Evolutionary conservation across 2,329 filamentous ascomycete species (phyloP), one percentile per base, ranked within the genome.

Genomic region (Colletotrichum sidae): DNA sequence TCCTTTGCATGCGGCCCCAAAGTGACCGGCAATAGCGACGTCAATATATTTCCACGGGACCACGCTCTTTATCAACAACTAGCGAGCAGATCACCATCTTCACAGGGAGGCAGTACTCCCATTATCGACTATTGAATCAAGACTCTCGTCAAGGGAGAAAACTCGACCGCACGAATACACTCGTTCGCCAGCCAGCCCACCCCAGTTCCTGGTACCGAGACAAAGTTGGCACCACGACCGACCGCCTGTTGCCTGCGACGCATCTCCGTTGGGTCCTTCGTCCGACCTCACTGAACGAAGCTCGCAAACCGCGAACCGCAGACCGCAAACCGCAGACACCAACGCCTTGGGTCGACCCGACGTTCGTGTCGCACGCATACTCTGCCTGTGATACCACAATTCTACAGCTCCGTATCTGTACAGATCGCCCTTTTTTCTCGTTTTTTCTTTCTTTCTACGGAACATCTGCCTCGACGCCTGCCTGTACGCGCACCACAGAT

Each of bases 351-450:
- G 58, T 57, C 63, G 47, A 62, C 47, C 52, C 41, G 42, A 33
- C 25, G 58, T 65, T 47, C 63, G 52, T 53, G 57, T 65, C 62
- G 62, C 62, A 65, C 39, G 15, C 58, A 42, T 52, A 62, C 62
- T 41, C 39, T 55, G 56, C 39, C 46, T 46, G 44, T 61, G n/a
- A 38, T 42, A 44, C 55, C 25, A 25, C 25, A 25, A 25, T 25
- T 11, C 13, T 13, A 33, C 54, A 17, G 34, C 33, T 56, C 34
- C 25, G 25, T 25, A 5, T 25, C 25, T 25, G 25, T 5, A 25
- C 25, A 25, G 25, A 25, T 25, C 25, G 25, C 25, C 25, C 25
- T 25, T 25, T 25, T 25, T 25, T 25, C 25, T 25, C 25, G 25
- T 25, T 25, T 25, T 25, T 25, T 25, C 4, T 25, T 25, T 25